phyloP scores from a whole-genome alignment of 768 basidiomycete genomes.

The Mycena pura region DNA sequence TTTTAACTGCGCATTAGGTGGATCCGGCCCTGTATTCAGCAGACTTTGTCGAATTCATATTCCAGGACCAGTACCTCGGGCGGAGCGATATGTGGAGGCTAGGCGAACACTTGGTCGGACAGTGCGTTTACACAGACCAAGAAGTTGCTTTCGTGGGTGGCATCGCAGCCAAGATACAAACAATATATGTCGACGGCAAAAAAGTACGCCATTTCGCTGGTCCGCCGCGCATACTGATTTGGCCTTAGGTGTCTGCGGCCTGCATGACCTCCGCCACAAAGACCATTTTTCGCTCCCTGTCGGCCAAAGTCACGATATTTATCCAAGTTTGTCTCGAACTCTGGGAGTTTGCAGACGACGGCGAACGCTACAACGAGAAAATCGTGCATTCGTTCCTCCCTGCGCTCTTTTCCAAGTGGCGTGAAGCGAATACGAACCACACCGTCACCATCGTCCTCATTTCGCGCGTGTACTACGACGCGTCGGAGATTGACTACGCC shows the following conservation, averaged over 20 bases:
- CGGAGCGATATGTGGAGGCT: conserved; percentile 97
- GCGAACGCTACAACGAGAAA: conserved; percentile 95
- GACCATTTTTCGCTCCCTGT: conserved; percentile 86
- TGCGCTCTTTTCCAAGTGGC: conserved; percentile 85
- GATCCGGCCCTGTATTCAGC: conserved; percentile 68
- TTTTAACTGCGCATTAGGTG: conserved; percentile 53
- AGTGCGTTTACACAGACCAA: conserved; percentile 84
- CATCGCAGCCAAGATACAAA: conserved; percentile 82
- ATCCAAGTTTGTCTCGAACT: conserved; percentile 96
- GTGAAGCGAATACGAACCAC: conserved; percentile 85
- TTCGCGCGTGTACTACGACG: conserved; percentile 89
- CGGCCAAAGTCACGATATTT: conserved; percentile 91
- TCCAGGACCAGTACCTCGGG: conserved; percentile 95
- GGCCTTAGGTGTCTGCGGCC: conserved; percentile 72
- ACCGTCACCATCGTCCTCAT: conserved; percentile 94
- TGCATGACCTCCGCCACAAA: conserved; percentile 85
- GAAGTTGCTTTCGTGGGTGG: conserved; percentile 86
- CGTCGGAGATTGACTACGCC: conserved; percentile 79
- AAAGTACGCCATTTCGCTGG: conserved; percentile 50
- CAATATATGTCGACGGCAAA: conserved; percentile 73
- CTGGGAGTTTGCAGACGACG: conserved; percentile 97
- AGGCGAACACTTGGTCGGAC: conserved; percentile 78
- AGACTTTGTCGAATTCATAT: conserved; percentile 87
- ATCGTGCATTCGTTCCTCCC: conserved; percentile 98
- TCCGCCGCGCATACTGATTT: neutral